Evolutionary conservation across 352 stramenopile genomes (phyloP).

Genomic region (Pythium periplocum): DNA sequence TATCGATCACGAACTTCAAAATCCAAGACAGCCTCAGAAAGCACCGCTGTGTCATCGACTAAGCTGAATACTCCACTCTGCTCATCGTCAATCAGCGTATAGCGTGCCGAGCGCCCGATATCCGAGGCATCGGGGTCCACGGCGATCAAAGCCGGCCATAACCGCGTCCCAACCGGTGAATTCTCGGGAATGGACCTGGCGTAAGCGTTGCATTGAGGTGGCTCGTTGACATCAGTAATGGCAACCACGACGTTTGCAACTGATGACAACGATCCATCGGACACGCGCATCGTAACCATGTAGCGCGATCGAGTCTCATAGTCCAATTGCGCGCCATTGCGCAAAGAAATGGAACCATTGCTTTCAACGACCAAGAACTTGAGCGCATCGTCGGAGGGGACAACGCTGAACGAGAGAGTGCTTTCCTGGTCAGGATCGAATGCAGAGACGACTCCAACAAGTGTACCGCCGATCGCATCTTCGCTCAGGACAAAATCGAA

Average conservation of each 20-base stretch:
- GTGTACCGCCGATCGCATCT: conserved; percentile 4
- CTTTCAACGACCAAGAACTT: conserved; percentile 7
- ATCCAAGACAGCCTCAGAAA: conserved; percentile 11
- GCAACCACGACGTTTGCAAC: conserved; percentile 2
- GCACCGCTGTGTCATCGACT: neutral
- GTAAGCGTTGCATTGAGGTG: conserved; percentile 10
- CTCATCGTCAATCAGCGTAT: conserved; percentile 9
- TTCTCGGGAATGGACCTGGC: conserved; percentile 15
- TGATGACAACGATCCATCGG: conserved; percentile 10
- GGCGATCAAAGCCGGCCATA: conserved; percentile 1
- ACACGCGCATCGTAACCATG: conserved; percentile 7
- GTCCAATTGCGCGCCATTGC: conserved; percentile 2
- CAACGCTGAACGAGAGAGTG: conserved; percentile 5
- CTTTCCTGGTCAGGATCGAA: conserved; percentile 11
- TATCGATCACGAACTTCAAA: conserved; percentile 15
- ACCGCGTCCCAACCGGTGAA: conserved; percentile 7
- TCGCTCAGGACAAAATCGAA: conserved; percentile 16
- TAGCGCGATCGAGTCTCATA: conserved; percentile 13
- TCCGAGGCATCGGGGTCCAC: conserved; percentile 16
- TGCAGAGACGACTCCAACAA: conserved; percentile 9
- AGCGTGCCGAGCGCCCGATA: conserved; percentile 5
- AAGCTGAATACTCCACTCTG: conserved; percentile 9
- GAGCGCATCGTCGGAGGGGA: neutral
- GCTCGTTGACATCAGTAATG: conserved; percentile 24
- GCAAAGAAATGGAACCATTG: conserved; percentile 5